Evolutionary conservation across 257 asterid genomes (phyloP), one percentile per base, ranked within the genome.

Genomic region (Coffea canephora): DNA sequence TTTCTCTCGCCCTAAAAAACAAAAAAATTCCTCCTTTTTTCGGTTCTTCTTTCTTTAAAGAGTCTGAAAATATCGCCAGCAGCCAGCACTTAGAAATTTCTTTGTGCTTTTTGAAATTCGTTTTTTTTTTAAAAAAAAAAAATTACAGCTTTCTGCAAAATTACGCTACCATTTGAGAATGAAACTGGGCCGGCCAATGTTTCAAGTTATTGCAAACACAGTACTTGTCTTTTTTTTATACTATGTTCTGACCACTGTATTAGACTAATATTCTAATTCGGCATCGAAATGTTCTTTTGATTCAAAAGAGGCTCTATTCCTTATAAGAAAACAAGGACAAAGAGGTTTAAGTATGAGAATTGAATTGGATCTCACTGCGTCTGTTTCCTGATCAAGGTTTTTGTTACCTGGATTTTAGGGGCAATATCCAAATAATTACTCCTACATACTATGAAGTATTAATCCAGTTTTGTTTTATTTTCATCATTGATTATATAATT

Each of bases 91-190:
- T 16, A 15, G 25, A 3, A 12, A 10, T 34, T 48, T 25, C 4
- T 14, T 55, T 50, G 14, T 18, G n/a, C 6, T 65, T 75, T 43
- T 27, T 46, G 21, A 4, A 23, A 21, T 66, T 10, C 62, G 57
- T 41, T 27, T 19, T 2, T 31, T 31, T 31, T 0, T 0, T 0
- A 31, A 31, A 31, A 31, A 31, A 31, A 31, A 31, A 31, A 27
- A 27, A 27, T 27, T 27, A 27, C 31, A 25, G 49, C 61, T 27
- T 64, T 62, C 57, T 41, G 72, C n/a, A 80, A 73, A 73, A 55
- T 15, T 66, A 80, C 83, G 83, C 79, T 75, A 49, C 46, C 69
- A n/a, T 72, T 46, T 79, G 78, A 34, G 18, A 57, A 39, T 10
- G 11, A 75, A 75, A n/a, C 57, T 6, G 41, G 43, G 71, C 18